phyloP scores from a whole-genome alignment of 768 basidiomycete species.

The Mrakia hoshinonis region DNA sequence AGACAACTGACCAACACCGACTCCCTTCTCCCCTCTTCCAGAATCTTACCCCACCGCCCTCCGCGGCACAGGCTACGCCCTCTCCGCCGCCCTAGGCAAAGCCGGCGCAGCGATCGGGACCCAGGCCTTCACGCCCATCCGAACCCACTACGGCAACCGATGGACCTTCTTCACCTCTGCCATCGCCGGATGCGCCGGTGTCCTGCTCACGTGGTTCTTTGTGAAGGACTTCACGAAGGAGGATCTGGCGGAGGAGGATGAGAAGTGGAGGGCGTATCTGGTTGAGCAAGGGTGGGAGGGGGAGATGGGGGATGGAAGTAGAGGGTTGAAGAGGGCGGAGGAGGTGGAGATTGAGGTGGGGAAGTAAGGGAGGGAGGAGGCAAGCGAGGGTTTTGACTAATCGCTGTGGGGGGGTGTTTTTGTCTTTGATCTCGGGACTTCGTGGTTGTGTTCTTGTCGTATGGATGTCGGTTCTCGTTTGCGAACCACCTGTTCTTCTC shows the following conservation, averaged over 20 bases:
- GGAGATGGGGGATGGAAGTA: slow-evolving; percentile 52
- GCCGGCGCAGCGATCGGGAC: slow-evolving; percentile 61
- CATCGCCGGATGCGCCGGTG: slow-evolving; percentile 57
- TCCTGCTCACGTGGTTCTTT: slow-evolving; percentile 59
- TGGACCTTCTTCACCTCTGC: slow-evolving; percentile 60
- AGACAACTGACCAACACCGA: too few relatives aligned
- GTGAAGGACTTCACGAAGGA: slow-evolving; percentile 60
- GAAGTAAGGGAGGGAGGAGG: neutral
- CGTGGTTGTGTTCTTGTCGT: too few relatives aligned
- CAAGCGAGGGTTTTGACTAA: too few relatives aligned
- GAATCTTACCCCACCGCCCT: slow-evolving; percentile 51
- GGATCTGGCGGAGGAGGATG: slow-evolving; percentile 50
- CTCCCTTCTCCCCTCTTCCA: neutral
- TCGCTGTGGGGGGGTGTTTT: too few relatives aligned
- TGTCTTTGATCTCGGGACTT: too few relatives aligned
- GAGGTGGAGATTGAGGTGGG: slow-evolving; percentile 1
- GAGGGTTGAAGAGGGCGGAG: slow-evolving; percentile 1
- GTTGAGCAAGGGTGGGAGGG: slow-evolving; percentile 59
- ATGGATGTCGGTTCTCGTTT: too few relatives aligned
- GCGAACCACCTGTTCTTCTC: too few relatives aligned
- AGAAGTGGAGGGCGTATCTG: slow-evolving; percentile 46
- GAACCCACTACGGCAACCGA: slow-evolving; percentile 54
- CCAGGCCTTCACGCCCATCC: slow-evolving; percentile 62
- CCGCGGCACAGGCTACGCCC: slow-evolving; percentile 48
- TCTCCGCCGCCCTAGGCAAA: slow-evolving; percentile 36